Percentiles rank a stretch among this genome's conserved stretches.
phyloP scores from a whole-genome alignment of 306 rosid species.

The Psophocarpus tetragonolobus region DNA sequence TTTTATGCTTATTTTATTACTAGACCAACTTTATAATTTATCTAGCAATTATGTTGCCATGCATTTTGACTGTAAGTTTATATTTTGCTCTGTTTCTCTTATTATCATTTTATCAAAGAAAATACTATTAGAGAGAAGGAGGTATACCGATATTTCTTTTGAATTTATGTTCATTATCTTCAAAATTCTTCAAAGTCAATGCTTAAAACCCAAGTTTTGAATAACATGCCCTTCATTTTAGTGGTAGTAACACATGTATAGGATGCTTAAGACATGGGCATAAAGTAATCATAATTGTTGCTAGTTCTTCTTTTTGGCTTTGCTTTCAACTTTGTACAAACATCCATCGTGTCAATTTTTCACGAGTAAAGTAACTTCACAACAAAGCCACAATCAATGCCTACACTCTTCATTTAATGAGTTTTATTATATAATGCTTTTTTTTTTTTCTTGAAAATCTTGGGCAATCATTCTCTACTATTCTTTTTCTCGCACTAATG shows the following conservation, averaged over 20 bases:
- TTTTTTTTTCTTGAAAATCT: neutral
- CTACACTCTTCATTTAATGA: neutral
- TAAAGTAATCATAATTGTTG: slow-evolving; percentile 34
- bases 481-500: neutral
- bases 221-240: neutral
- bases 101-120: neutral
- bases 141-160: neutral
- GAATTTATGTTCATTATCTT: neutral
- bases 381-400: slow-evolving; percentile 27
- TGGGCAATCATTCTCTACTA: neutral
- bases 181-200: neutral
- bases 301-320: slow-evolving; percentile 28
- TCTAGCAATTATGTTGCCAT: too few species aligned
- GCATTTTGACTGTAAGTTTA: neutral
- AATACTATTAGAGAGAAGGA: neutral
- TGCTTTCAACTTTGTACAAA: slow-evolving; percentile 43
- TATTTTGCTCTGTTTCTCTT: neutral
- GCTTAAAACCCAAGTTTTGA: slow-evolving; percentile 49
- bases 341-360: neutral
- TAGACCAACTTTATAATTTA: too few species aligned
- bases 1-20: too few species aligned
- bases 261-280: slow-evolving; percentile 43
- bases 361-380: slow-evolving; percentile 15
- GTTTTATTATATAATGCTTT: neutral
- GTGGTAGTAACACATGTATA: slow-evolving; percentile 8